Percentiles rank a stretch among this genome's conserved stretches.
Conservation (phyloP, 345 rosid genomes). For the Acer campestre region DNA sequence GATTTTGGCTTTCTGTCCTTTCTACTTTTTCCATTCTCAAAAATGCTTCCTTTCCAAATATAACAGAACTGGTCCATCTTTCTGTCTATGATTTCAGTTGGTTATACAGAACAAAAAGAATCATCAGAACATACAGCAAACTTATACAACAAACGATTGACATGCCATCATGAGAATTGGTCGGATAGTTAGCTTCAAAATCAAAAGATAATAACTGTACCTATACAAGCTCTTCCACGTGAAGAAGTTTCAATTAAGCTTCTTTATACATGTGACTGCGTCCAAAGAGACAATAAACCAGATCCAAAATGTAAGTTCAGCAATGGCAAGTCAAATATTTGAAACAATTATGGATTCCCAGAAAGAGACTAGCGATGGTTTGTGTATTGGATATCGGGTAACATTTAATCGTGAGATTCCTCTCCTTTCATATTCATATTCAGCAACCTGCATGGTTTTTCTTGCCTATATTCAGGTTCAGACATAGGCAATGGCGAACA, state of each 20-base stretch:
- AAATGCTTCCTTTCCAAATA: background rate
- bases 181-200: background rate
- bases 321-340: background rate
- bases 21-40: background rate
- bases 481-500: conserved; percentile 48
- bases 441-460: conserved; percentile 50
- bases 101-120: background rate
- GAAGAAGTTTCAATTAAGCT: background rate
- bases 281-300: background rate
- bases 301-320: background rate
- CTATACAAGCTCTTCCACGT: background rate
- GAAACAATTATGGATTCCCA: background rate
- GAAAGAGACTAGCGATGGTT: background rate
- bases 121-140: background rate
- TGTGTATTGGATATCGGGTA: background rate
- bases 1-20: no score
- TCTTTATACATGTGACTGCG: background rate
- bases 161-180: background rate
- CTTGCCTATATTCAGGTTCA: conserved; percentile 41
- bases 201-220: background rate
- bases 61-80: no score
- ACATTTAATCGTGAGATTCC: conserved; percentile 25
- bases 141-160: background rate
- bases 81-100: background rate
- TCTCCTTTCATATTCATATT: conserved; percentile 50